Evolutionary conservation across 2,329 filamentous ascomycete species (phyloP).

Genomic region (Aspergillus versicolor): DNA sequence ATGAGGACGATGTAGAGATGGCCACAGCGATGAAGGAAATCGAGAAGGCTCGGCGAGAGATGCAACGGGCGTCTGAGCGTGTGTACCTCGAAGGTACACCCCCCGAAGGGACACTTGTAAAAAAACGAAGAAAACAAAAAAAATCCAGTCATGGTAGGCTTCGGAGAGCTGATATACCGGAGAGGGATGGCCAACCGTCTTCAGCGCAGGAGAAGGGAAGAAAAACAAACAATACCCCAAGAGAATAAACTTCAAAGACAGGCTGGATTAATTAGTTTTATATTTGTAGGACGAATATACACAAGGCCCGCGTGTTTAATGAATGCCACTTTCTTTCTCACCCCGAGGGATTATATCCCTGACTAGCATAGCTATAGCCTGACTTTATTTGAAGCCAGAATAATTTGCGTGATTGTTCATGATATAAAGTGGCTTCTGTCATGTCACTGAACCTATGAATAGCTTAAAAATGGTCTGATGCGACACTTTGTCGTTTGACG

Average conservation of each 20-base stretch:
- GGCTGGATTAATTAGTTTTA: background rate
- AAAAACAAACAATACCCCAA: background rate
- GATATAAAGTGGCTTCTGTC: no score
- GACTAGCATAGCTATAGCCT: background rate
- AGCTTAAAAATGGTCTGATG: background rate
- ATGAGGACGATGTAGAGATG: constrained; percentile 85
- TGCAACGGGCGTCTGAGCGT: constrained; percentile 59
- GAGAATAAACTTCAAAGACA: background rate
- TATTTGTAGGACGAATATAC: background rate
- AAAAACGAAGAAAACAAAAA: constrained; percentile 56
- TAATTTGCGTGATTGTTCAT: no score
- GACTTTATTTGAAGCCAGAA: background rate
- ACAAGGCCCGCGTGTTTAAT: background rate
- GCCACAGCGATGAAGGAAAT: constrained; percentile 83
- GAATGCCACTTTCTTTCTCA: background rate
- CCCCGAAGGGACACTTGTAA: constrained; percentile 50
- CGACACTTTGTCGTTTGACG: background rate
- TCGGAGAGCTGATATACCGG: constrained; percentile 1
- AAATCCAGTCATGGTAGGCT: constrained; percentile 13
- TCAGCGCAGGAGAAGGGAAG: background rate
- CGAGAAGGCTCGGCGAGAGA: constrained; percentile 79
- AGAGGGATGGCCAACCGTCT: background rate
- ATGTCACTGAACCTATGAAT: no score
- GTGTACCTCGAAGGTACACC: constrained; percentile 50
- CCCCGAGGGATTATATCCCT: no score